phyloP scores from a whole-genome alignment of 2,329 filamentous ascomycete genomes.

The Talaromyces sp. region DNA sequence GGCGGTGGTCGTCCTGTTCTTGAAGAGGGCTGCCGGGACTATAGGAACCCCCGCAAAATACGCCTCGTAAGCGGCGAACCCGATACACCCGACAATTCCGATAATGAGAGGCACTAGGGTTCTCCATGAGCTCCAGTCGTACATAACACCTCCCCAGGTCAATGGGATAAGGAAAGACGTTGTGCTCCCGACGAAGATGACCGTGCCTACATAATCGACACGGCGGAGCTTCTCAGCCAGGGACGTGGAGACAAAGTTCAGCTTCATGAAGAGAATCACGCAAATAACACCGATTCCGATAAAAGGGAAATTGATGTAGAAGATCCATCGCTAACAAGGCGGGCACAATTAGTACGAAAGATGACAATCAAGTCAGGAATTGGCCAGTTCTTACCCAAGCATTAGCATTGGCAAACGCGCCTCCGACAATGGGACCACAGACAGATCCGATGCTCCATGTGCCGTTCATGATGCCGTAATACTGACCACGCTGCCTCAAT shows the following conservation, averaged over 20 bases:
- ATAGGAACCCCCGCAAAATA: slow-evolving; percentile 23
- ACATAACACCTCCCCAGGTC: slow-evolving; percentile 25
- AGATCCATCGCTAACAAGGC: slow-evolving; percentile 41
- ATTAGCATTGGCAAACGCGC: slow-evolving; percentile 19
- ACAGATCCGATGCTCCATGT: slow-evolving; percentile 37
- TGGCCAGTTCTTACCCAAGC: slow-evolving; percentile 39
- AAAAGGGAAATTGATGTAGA: slow-evolving; percentile 29
- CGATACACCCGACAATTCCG: slow-evolving; percentile 20
- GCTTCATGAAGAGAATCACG: slow-evolving; percentile 22
- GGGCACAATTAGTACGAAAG: slow-evolving; percentile 31
- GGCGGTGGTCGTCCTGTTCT: slow-evolving; percentile 34
- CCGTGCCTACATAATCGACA: slow-evolving; percentile 28
- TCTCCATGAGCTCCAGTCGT: slow-evolving; percentile 27
- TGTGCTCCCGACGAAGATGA: slow-evolving; percentile 24
- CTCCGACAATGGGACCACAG: slow-evolving; percentile 42
- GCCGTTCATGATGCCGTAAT: slow-evolving; percentile 20
- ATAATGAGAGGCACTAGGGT: slow-evolving; percentile 25
- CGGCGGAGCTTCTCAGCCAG: slow-evolving; percentile 13
- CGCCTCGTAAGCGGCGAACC: slow-evolving; percentile 19
- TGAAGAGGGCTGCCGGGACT: slow-evolving; percentile 43
- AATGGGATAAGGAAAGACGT: slow-evolving; percentile 27
- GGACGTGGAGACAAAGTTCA: slow-evolving; percentile 51
- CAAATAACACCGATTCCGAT: slow-evolving; percentile 18
- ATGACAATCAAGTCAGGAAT: slow-evolving; percentile 56
- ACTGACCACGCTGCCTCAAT: slow-evolving; percentile 29